These are phyloP conservation scores for Rhynchosporium agropyri DNA, from an alignment of 2,329 filamentous ascomycete genomes.

Conservation along the genomic window DNA sequence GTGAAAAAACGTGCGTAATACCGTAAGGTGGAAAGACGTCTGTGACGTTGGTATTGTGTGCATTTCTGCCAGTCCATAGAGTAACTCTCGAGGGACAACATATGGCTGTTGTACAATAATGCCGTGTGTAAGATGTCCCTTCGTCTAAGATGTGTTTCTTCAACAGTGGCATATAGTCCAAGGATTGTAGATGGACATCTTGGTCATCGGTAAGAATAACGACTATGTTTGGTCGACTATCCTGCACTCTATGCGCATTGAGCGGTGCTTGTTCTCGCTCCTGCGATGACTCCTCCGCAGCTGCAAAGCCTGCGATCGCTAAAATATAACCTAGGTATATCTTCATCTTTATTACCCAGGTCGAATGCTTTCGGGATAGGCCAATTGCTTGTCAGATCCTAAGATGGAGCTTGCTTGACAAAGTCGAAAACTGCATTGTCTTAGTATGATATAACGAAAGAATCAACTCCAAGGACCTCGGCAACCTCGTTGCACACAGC, in stretches of 20 bases:
- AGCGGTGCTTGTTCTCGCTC: conserved; percentile 20
- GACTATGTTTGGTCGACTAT: conserved; percentile 55
- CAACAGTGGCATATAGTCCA: conserved; percentile 59
- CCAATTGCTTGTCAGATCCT: not conserved
- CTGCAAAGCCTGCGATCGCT: conserved; percentile 21
- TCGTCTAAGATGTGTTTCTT: conserved; percentile 57
- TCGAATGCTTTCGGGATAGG: too few species aligned
- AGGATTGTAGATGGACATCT: conserved; percentile 60
- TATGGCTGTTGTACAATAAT: conserved; percentile 63
- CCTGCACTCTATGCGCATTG: conserved; percentile 8
- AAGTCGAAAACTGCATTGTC: too few species aligned
- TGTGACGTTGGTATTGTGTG: conserved; percentile 67
- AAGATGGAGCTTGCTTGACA: not conserved
- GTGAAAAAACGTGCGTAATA: conserved; percentile 32
- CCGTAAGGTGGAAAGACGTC: conserved; percentile 51
- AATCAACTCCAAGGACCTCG: too few species aligned
- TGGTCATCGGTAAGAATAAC: conserved; percentile 69
- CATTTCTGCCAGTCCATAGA: conserved; percentile 62
- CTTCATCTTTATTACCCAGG: conserved; percentile 15
- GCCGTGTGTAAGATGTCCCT: conserved; percentile 58
- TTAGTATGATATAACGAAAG: too few species aligned
- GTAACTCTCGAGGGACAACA: conserved; percentile 66
- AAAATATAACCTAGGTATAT: conserved; percentile 20
- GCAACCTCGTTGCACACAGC: too few species aligned
- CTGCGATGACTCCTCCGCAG: conserved; percentile 21